Conservation (phyloP, 164 flowering plant genomes). For the Nymphaea colorata region DNA sequence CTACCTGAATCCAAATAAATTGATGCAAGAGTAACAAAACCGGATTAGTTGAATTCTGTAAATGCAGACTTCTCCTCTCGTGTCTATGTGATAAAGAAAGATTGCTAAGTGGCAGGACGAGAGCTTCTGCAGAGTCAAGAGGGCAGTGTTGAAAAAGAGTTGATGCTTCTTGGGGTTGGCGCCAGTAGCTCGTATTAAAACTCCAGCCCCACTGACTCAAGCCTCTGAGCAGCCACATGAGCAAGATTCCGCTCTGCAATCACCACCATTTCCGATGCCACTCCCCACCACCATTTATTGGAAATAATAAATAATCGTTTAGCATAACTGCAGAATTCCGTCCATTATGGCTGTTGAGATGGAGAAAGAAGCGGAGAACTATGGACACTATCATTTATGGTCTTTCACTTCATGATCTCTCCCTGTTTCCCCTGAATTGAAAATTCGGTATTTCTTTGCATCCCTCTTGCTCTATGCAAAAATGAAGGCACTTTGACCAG, state of each 20-base stretch:
- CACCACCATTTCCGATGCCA: background rate
- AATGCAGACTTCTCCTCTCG: too few relatives aligned
- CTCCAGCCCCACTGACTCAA: background rate
- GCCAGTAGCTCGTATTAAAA: background rate
- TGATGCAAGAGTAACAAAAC: too few relatives aligned
- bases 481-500: background rate
- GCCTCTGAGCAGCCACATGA: background rate
- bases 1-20: too few relatives aligned
- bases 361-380: background rate
- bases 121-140: background rate
- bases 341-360: background rate
- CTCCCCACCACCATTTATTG: background rate
- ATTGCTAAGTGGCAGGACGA: too few relatives aligned
- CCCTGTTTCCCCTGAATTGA: background rate
- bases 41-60: too few relatives aligned
- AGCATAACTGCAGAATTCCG: background rate
- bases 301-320: background rate
- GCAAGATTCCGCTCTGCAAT: background rate
- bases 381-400: too few relatives aligned
- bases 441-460: background rate
- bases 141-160: background rate
- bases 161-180: background rate
- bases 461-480: background rate
- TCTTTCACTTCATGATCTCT: background rate
- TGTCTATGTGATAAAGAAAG: too few relatives aligned